phyloP scores from a whole-genome alignment of 805 yeast genomes.

The Lipomyces oligophaga region DNA sequence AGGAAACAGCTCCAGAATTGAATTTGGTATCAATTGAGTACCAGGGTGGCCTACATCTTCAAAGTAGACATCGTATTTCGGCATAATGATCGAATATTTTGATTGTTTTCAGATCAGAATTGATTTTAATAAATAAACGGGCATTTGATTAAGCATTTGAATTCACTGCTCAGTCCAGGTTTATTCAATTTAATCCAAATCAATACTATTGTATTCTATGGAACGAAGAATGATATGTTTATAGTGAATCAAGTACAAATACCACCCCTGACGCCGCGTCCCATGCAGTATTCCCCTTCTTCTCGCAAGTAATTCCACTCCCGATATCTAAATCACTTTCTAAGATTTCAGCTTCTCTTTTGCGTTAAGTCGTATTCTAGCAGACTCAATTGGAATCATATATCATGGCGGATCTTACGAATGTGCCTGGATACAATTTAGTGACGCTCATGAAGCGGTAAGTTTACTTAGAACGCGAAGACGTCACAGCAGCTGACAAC shows the following conservation, averaged over 20 bases:
- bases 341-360: neutral
- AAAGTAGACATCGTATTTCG: constrained; percentile 1
- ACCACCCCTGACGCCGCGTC: too few relatives aligned
- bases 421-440: constrained; percentile 65
- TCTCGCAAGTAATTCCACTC: neutral
- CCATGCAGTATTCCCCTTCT: too few relatives aligned
- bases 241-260: too few relatives aligned
- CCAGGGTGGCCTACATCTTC: constrained; percentile 1
- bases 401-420: constrained; percentile 23
- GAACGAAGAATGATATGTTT: too few relatives aligned
- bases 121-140: too few relatives aligned
- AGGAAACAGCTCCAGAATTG: constrained; percentile 1
- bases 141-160: neutral
- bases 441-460: constrained; percentile 71
- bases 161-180: too few relatives aligned
- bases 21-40: neutral
- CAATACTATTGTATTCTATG: too few relatives aligned
- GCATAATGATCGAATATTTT: neutral
- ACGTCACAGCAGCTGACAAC: neutral
- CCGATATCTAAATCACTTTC: neutral
- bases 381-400: neutral
- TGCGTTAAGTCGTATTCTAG: too few relatives aligned
- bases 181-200: too few relatives aligned
- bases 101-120: neutral
- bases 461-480: constrained; percentile 26